Conservation (phyloP, 1,284 basidiomycete species). For the Paramarasmius palmivorus region DNA sequence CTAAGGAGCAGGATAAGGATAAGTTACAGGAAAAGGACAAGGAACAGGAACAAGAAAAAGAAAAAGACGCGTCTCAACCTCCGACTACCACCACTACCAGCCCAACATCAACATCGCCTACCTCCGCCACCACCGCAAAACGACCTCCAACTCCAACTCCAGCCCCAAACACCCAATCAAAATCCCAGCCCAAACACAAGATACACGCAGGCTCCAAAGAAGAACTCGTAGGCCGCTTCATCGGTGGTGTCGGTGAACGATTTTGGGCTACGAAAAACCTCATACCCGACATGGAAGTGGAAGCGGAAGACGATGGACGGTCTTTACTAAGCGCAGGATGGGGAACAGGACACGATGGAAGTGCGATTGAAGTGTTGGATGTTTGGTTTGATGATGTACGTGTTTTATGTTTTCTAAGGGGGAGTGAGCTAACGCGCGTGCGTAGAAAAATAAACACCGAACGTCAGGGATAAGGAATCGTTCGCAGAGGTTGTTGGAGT, state of each 20-base stretch:
- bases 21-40: no score
- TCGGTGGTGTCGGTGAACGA: slow-evolving; percentile 48
- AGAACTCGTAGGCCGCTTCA: slow-evolving; percentile 50
- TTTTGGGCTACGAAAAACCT: slow-evolving; percentile 23
- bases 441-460: slow-evolving; percentile 43
- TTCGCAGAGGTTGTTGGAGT: slow-evolving; percentile 64
- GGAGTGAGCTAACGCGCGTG: slow-evolving; percentile 35
- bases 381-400: slow-evolving; percentile 64
- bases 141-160: slow-evolving; percentile 15
- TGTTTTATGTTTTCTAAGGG: slow-evolving; percentile 17
- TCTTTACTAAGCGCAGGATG: slow-evolving; percentile 65
- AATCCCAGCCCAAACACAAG: no score
- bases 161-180: no score
- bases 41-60: no score
- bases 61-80: no score
- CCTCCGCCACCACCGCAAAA: no score
- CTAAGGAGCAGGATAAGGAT: no score
- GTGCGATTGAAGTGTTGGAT: slow-evolving; percentile 67
- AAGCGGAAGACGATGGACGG: slow-evolving; percentile 51
- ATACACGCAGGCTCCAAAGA: slow-evolving; percentile 27
- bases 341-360: slow-evolving; percentile 75
- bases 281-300: slow-evolving; percentile 18
- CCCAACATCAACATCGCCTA: no score
- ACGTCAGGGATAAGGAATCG: slow-evolving; percentile 61
- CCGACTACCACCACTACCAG: no score